Conservation (phyloP, 2,329 filamentous ascomycete genomes). For the Grosmannia penicillata region DNA sequence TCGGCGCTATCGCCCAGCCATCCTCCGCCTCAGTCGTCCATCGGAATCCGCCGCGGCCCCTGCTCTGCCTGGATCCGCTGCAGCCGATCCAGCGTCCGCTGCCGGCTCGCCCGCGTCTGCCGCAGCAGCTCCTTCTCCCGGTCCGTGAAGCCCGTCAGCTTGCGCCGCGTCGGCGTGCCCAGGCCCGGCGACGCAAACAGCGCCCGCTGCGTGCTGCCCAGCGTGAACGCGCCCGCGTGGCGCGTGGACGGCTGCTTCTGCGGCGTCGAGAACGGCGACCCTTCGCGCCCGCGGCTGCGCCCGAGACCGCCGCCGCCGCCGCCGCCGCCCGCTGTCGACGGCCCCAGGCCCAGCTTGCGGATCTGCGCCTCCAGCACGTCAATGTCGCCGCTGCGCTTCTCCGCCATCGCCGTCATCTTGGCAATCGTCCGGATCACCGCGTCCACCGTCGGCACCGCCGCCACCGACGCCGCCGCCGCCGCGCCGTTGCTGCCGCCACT, state of each 20-base stretch:
- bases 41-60: constrained; percentile 11
- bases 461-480: constrained; percentile 27
- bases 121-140: constrained; percentile 43
- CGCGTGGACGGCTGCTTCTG: constrained; percentile 19
- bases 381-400: constrained; percentile 81
- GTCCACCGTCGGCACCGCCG: constrained; percentile 67
- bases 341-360: constrained; percentile 47
- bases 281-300: background rate
- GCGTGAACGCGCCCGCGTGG: constrained; percentile 18
- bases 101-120: constrained; percentile 31
- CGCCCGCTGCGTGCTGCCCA: constrained; percentile 19
- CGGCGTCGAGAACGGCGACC: constrained; percentile 26
- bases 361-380: constrained; percentile 82
- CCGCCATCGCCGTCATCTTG: constrained; percentile 85
- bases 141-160: constrained; percentile 44
- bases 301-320: constrained; percentile 15
- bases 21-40: constrained; percentile 8
- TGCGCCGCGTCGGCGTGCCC: constrained; percentile 39
- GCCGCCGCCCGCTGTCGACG: constrained; percentile 23
- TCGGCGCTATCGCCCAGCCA: no score
- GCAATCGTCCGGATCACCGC: constrained; percentile 80
- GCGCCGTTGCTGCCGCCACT: constrained; percentile 32
- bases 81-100: constrained; percentile 11
- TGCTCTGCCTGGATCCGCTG: constrained; percentile 27
- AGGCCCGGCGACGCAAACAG: constrained; percentile 16